A percentile compares a stretch with the other conserved stretches of the same genome.
These are phyloP conservation scores for Hortiboletus flavorubellus DNA, from an alignment of 768 basidiomycete genomes.

Conservation along the genomic window DNA sequence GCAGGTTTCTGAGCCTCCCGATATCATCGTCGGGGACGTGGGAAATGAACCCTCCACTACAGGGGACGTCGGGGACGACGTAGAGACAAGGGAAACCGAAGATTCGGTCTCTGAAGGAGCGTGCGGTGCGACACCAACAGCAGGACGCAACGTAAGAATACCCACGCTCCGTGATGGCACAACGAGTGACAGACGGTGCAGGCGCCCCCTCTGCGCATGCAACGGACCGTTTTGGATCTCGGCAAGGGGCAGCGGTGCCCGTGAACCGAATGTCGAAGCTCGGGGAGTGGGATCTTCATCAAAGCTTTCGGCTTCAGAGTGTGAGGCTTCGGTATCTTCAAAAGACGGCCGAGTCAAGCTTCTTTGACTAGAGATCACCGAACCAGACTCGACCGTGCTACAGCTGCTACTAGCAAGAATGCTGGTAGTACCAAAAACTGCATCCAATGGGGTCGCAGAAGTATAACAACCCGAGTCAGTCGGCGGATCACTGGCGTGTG, in stretches of 20 bases:
- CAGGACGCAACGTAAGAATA: constrained; percentile 14
- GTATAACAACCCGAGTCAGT: background rate
- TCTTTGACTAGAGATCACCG: background rate
- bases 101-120: constrained; percentile 23
- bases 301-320: constrained; percentile 2
- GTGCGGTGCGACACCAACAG: constrained; percentile 19
- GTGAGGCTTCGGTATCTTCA: constrained; percentile 3
- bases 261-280: constrained; percentile 16
- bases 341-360: background rate
- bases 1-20: background rate
- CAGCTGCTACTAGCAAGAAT: background rate
- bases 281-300: constrained; percentile 29
- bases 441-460: constrained; percentile 1
- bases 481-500: background rate
- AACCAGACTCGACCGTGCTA: background rate
- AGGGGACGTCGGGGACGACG: constrained; percentile 16
- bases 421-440: constrained; percentile 5
- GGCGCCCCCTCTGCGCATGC: constrained; percentile 5
- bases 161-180: constrained; percentile 9
- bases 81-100: constrained; percentile 2
- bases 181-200: constrained; percentile 12
- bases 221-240: background rate
- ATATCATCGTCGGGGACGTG: background rate
- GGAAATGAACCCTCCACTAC: background rate
- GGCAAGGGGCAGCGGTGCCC: background rate